These are phyloP conservation scores for Daldinia bambusicola DNA, from an alignment of 495 filamentous ascomycete species.

Conservation along the genomic window DNA sequence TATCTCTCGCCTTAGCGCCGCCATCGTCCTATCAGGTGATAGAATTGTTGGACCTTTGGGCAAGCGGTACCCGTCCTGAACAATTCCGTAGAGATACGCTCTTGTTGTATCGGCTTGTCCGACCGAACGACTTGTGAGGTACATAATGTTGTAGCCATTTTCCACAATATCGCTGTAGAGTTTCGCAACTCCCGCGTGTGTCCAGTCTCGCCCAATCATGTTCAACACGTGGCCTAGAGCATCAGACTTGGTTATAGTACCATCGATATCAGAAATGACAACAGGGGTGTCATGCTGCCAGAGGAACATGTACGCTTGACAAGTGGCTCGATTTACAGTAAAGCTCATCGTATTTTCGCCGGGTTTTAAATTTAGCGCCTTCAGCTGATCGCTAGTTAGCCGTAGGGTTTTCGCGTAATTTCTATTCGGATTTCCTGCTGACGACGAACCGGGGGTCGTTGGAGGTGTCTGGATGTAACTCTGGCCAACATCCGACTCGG, in stretches of 20 bases:
- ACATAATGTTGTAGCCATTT: conserved; percentile 99
- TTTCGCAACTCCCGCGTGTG: conserved; percentile 94
- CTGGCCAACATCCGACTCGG: conserved; percentile 76
- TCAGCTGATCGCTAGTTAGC: conserved; percentile 95
- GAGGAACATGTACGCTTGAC: conserved; percentile 89
- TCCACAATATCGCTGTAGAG: conserved; percentile 94
- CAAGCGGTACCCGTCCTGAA: conserved; percentile 85
- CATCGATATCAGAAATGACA: conserved; percentile 98
- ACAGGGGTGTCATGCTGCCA: conserved; percentile 91
- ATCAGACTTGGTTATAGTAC: conserved; percentile 98
- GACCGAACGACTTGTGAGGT: conserved; percentile 92
- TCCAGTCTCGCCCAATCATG: conserved; percentile 99
- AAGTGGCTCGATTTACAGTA: conserved; percentile 93
- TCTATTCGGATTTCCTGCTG: conserved; percentile 71
- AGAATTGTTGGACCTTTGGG: conserved; percentile 94
- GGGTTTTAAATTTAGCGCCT: conserved; percentile 81
- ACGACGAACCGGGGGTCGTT: conserved; percentile 70
- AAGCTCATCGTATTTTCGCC: conserved; percentile 94
- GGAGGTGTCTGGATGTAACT: conserved; percentile 78
- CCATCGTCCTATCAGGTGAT: conserved; percentile 94
- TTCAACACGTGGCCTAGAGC: conserved; percentile 97
- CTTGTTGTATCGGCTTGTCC: conserved; percentile 93
- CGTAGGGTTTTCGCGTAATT: conserved; percentile 98
- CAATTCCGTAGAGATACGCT: conserved; percentile 88
- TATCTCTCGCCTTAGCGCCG: conserved; percentile 91